phyloP scores from a whole-genome alignment of 805 yeast genomes.

The Saccharomycopsis vini region DNA sequence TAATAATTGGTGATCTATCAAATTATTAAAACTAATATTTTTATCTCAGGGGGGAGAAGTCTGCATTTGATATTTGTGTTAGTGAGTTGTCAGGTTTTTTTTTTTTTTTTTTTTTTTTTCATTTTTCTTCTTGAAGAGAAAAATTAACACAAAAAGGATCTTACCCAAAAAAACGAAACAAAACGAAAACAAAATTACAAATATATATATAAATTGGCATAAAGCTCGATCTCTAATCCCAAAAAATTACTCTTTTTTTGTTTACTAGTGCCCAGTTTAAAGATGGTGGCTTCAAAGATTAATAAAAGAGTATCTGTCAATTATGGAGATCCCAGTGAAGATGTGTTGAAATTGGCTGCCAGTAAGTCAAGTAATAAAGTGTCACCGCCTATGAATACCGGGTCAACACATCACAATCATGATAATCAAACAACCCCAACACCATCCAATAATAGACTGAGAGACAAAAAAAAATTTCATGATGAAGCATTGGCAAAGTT shows the following conservation, averaged over 20 bases:
- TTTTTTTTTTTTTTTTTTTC: no score
- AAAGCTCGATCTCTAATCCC: background rate
- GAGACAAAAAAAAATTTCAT: slow-evolving; percentile 9
- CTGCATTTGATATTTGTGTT: no score
- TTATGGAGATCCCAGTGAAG: slow-evolving; percentile 19
- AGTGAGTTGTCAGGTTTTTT: no score
- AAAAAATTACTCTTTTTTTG: no score
- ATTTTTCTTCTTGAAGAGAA: background rate
- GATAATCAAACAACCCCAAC: background rate
- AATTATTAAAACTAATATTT: no score
- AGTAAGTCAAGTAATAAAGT: slow-evolving; percentile 10
- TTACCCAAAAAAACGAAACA: background rate
- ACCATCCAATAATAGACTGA: background rate
- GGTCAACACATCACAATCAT: background rate
- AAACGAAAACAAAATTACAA: background rate
- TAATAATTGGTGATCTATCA: no score
- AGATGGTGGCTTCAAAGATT: background rate
- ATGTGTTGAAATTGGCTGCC: slow-evolving; percentile 13
- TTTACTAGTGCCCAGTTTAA: no score
- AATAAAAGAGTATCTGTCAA: slow-evolving; percentile 16
- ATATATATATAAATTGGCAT: no score
- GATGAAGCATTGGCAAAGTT: slow-evolving; percentile 17
- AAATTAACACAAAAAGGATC: background rate
- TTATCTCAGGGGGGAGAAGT: no score
- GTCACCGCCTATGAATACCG: background rate